These are phyloP conservation scores for Mycena crocata DNA, from an alignment of 768 basidiomycete genomes.

Conservation along the genomic window DNA sequence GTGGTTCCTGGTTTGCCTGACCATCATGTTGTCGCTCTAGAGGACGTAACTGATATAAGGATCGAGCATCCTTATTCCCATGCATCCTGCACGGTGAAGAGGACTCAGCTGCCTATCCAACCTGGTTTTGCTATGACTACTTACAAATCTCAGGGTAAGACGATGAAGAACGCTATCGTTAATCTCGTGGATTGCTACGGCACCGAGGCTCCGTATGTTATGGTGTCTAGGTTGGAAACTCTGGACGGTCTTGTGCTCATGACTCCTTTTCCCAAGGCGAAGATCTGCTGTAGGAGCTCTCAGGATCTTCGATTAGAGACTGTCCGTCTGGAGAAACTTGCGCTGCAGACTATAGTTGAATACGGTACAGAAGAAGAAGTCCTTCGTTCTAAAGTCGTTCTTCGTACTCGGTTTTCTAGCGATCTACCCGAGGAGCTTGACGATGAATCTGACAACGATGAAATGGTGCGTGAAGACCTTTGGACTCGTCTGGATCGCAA, in stretches of 20 bases:
- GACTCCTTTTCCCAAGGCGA: background rate
- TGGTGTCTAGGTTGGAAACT: background rate
- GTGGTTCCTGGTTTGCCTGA: constrained; percentile 26
- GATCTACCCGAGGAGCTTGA: background rate
- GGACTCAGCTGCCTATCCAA: constrained; percentile 9
- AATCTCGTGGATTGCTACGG: background rate
- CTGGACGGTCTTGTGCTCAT: background rate
- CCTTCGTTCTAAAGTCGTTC: background rate
- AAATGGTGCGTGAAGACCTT: background rate
- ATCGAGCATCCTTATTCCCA: constrained; percentile 2
- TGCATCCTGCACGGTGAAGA: constrained; percentile 10
- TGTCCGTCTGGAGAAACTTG: background rate
- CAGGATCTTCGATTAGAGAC: background rate
- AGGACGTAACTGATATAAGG: constrained; percentile 10
- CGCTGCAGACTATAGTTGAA: background rate
- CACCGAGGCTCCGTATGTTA: background rate
- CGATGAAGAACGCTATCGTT: background rate
- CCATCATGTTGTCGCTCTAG: constrained; percentile 31
- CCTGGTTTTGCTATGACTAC: constrained; percentile 5
- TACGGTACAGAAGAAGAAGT: background rate
- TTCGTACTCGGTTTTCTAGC: background rate
- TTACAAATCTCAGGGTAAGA: background rate
- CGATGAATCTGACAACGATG: background rate
- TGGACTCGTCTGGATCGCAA: background rate
- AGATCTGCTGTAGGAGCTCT: background rate